Evolutionary conservation across 2,329 filamentous ascomycete genomes (phyloP).

Genomic region (Ophiobolus disseminans): DNA sequence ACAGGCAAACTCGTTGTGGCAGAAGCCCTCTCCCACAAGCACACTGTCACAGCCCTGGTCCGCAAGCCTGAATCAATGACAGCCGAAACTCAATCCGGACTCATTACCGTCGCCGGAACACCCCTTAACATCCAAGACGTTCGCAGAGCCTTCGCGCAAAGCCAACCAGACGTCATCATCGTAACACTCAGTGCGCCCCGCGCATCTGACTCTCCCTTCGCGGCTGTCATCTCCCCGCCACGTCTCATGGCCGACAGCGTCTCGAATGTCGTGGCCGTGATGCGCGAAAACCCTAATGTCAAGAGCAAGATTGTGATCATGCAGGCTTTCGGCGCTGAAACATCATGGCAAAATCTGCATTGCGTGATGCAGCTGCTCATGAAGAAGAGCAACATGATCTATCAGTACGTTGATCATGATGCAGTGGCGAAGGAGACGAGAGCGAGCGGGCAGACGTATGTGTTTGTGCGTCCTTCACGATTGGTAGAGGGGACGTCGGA

Average conservation of each 20-base stretch:
- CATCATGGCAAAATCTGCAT: slow-evolving; percentile 54
- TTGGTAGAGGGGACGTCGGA: slow-evolving; percentile 50
- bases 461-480: slow-evolving; percentile 56
- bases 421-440: slow-evolving; percentile 54
- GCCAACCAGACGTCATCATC: slow-evolving; percentile 51
- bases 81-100: slow-evolving; percentile 21
- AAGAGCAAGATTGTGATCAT: slow-evolving; percentile 58
- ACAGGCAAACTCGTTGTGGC: slow-evolving; percentile 55
- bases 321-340: slow-evolving; percentile 59
- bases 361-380: slow-evolving; percentile 56
- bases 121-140: slow-evolving; percentile 50
- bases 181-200: slow-evolving; percentile 59
- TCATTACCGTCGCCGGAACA: slow-evolving; percentile 52
- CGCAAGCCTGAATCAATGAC: slow-evolving; percentile 49
- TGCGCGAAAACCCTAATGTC: slow-evolving; percentile 48
- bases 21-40: slow-evolving; percentile 49
- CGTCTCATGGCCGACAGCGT: slow-evolving; percentile 58
- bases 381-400: slow-evolving; percentile 55
- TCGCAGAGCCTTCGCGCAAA: slow-evolving; percentile 40
- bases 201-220: slow-evolving; percentile 57
- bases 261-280: slow-evolving; percentile 46
- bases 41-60: slow-evolving; percentile 57
- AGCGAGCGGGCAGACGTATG: slow-evolving; percentile 47
- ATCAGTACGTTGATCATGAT: slow-evolving; percentile 58
- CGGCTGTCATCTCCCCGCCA: slow-evolving; percentile 52